Evolutionary conservation across 2,329 filamentous ascomycete genomes (phyloP), one percentile per base, ranked within the genome.

Genomic region (Cryphonectria carpinicola): DNA sequence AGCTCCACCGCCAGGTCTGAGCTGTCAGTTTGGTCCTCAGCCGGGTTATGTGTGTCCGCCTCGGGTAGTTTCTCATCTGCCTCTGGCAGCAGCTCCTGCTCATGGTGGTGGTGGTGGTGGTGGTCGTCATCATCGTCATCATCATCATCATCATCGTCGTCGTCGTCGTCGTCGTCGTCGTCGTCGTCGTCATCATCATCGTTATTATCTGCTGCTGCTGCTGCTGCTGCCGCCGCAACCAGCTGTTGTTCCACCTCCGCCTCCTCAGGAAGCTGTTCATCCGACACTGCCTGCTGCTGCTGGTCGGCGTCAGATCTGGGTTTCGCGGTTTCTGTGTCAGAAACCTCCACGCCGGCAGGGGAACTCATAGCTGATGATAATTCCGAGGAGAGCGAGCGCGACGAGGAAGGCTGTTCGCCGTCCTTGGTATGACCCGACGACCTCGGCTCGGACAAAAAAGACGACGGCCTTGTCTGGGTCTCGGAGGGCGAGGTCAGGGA

Each of bases 371-470:
- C 93, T 80, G 92, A 97, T 78, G 93, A 97, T 80, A 97, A 88
- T 83, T 98, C 96, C 83, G 94, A 96, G 75, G 94, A 98, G 76
- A 98, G 91, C 78, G 94, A 97, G 81, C 92, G 94, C 84, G 94
- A 95, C 81, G 92, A 95, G 81, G 92, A 93, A 78, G 85, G 86
- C 82, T 89, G 89, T 81, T 84, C 82, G 75, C 82, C 84, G 84
- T 90, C 87, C 83, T 91, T 94, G 80, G 88, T 83, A 79, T 90
- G 91, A 82, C 88, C 91, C 77, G 90, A 89, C 82, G 28, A 28
- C 28, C 89, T 90, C 77, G 86, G 85, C 78, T 94, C 91, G 73
- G 90, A 94, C 88, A 96, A 91, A 90, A 96, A 96, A 86, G 94
- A 95, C 69, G 89, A 87, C 17, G 93, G 92, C 32, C 92, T 87